Base-by-base conservation (phyloP, 2,329 filamentous ascomycete species). In the Endothia cerciana region DNA sequence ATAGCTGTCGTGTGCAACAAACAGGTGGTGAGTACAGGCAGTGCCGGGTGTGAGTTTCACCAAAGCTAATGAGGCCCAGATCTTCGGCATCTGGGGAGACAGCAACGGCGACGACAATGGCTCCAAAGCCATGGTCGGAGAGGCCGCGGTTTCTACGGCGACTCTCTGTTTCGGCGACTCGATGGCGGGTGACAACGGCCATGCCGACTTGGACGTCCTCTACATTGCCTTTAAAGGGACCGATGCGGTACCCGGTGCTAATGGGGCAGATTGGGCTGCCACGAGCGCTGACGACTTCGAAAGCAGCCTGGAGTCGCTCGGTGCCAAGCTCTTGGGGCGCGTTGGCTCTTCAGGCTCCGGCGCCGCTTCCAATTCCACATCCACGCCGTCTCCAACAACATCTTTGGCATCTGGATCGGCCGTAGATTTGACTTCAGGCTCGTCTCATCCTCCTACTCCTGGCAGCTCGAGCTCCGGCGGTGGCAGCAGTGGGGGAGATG, bases 51-150 rank as follows among this genome's bases (percentile, higher is more conserved):
- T 11, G 5, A 4, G 13, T 17, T 49, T 11, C 15, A 6, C 4
- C 15, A 5, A 51, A 51, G 47, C 47, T 51, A 17, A 51, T 17
- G 4, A 30, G 25, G 17, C 2, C 22, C 17, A 51, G 47, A 51
- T 51, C 47, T 51, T 51, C 17, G 47, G 47, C 47, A 51, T 51
- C 47, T 51, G 47, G 47, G 47, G 47, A 13, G 47, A 51, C 13
- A 51, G 22, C 22, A 51, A 51, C 3, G 47, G 47, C 17, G 47
- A 51, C 47, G 47, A 51, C 13, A 6, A 51, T 28, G 47, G 47
- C 13, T 28, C 47, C 25, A 51, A 51, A 30, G 47, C 47, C 47
- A 51, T 51, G 47, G 47, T 51, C 4, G 47, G 47, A 28, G 47
- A 51, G 25, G 10, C 47, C n/a, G 47, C 47, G 4, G 28, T 51